Percentiles rank a stretch among this genome's conserved stretches.
phyloP scores from a whole-genome alignment of 805 yeast species.

The Blastobotrys mokoenaii region DNA sequence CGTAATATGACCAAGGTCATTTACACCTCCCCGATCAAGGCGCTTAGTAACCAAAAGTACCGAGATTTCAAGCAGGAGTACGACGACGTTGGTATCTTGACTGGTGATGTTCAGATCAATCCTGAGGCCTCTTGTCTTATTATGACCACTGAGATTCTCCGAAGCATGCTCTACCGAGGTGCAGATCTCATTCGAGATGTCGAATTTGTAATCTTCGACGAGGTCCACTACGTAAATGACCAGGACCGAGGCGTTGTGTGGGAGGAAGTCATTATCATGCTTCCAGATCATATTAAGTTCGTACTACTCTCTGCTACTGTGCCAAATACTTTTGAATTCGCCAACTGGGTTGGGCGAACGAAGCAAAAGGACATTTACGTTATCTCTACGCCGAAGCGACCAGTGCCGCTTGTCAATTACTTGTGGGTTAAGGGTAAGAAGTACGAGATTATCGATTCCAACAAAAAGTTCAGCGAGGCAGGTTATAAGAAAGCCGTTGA shows the following conservation, averaged over 20 bases:
- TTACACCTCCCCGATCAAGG: conserved; percentile 92
- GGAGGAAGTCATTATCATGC: conserved; percentile 98
- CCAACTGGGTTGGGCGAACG: conserved; percentile 97
- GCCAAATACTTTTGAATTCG: conserved; percentile 97
- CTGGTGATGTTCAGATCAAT: conserved; percentile 97
- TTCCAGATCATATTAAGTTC: conserved; percentile 92
- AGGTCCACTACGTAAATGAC: conserved; percentile 96
- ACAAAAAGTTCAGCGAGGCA: conserved; percentile 55
- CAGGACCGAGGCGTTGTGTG: conserved; percentile 97
- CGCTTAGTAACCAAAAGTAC: conserved; percentile 81
- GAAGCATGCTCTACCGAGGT: conserved; percentile 94
- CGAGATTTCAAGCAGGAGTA: conserved; percentile 78
- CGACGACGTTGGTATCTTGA: conserved; percentile 84
- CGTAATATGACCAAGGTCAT: conserved; percentile 95
- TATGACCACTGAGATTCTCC: conserved; percentile 94
- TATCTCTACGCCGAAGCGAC: conserved; percentile 92
- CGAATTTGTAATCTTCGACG: conserved; percentile 95
- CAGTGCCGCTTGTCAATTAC: conserved; percentile 85
- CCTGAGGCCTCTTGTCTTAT: conserved; percentile 93
- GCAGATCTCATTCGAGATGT: conserved; percentile 95
- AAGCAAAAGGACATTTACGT: conserved; percentile 94
- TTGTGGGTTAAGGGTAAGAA: conserved; percentile 74
- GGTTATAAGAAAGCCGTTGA: conserved; percentile 39
- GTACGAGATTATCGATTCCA: conserved; percentile 65
- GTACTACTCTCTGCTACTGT: conserved; percentile 92